Evolutionary conservation across 768 basidiomycete genomes (phyloP).

Genomic region (Collybia sordida): DNA sequence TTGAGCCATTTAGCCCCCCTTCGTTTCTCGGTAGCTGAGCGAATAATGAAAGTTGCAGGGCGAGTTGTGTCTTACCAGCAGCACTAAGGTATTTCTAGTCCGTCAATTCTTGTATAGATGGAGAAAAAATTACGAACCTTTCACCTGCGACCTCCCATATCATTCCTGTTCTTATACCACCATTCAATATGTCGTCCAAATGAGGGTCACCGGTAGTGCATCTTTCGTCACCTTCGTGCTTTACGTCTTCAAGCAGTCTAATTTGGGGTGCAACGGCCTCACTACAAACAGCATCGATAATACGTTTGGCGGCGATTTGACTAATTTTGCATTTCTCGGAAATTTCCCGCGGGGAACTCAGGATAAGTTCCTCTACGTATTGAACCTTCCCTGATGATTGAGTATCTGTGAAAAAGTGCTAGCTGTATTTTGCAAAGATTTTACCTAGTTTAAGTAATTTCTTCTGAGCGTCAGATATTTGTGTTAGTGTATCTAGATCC

Average conservation of each 20-base stretch:
- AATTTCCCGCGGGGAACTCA: slow-evolving; percentile 49
- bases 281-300: slow-evolving; percentile 50
- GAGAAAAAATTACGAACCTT: slow-evolving; percentile 52
- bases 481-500: background rate
- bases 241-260: slow-evolving; percentile 38
- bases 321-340: slow-evolving; percentile 56
- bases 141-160: slow-evolving; percentile 89
- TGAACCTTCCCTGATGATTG: slow-evolving; percentile 43
- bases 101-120: background rate
- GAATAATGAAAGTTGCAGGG: slow-evolving; percentile 76
- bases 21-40: slow-evolving; percentile 65
- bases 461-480: slow-evolving; percentile 8
- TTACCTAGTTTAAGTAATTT: slow-evolving; percentile 29
- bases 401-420: background rate
- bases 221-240: slow-evolving; percentile 36
- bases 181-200: slow-evolving; percentile 72
- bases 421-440: background rate
- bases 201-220: slow-evolving; percentile 74
- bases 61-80: slow-evolving; percentile 93
- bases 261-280: slow-evolving; percentile 36
- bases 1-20: slow-evolving; percentile 63
- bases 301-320: slow-evolving; percentile 44
- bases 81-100: slow-evolving; percentile 51
- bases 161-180: slow-evolving; percentile 77
- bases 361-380: slow-evolving; percentile 48